Conservation (phyloP, 257 asterid genomes). For the Lantana camara region DNA sequence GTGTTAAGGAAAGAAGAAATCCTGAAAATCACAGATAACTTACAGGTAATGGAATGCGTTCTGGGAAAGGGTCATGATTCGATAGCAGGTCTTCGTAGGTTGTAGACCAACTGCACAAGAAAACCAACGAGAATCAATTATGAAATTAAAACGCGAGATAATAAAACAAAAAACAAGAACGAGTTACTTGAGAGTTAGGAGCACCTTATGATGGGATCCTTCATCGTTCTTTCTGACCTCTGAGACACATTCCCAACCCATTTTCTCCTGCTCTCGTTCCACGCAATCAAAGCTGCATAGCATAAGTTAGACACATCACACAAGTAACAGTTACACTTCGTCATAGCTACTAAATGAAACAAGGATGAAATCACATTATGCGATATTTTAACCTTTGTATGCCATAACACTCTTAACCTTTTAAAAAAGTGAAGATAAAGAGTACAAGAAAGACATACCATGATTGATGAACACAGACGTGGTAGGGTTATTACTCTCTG, state of each 20-base stretch:
- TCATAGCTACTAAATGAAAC: background rate
- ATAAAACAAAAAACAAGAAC: background rate
- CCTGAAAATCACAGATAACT: conserved; percentile 25
- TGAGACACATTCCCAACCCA: conserved; percentile 73
- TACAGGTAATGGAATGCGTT: conserved; percentile 75
- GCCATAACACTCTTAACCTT: background rate
- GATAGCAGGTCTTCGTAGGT: conserved; percentile 92
- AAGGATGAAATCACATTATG: no score
- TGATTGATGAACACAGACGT: conserved; percentile 69
- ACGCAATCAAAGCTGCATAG: conserved; percentile 73
- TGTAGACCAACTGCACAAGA: conserved; percentile 78
- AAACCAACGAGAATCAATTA: background rate
- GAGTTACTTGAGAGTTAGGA: conserved; percentile 3
- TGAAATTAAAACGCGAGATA: background rate
- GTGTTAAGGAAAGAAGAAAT: no score
- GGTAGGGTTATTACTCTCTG: conserved; percentile 45
- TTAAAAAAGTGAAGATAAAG: conserved; percentile 1
- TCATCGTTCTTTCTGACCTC: conserved; percentile 48
- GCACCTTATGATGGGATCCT: conserved; percentile 88
- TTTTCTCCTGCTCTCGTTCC: conserved; percentile 77
- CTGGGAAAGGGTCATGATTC: conserved; percentile 67
- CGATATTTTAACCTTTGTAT: background rate
- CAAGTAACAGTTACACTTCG: conserved; percentile 2
- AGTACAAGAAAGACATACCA: conserved; percentile 44
- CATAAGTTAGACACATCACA: conserved; percentile 24